Base-by-base conservation (phyloP, 805 yeast genomes). In the Wickerhamiella kurtzmanii region DNA sequence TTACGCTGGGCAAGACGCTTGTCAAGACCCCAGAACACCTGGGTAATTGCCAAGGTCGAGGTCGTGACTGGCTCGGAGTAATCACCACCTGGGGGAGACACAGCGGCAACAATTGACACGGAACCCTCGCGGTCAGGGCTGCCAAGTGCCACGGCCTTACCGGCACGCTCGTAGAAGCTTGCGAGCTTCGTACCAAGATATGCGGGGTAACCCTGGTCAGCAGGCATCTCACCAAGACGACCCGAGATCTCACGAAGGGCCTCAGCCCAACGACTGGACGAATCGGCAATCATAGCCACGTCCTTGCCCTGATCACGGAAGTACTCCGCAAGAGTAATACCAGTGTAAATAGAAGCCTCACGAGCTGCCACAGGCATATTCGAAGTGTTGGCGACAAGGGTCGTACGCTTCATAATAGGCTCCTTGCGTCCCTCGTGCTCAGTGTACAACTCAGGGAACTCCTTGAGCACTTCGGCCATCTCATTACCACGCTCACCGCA, bases 211-310 rank as follows among this genome's bases (percentile, higher is more conserved):
- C 99, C 99, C 75, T 94, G 98, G 71, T 92, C 99, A 52, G 99
- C 99, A 65, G 99, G 99, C 99, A 92, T 92, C 75, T 92, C 99
- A 71, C 98, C 99, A 67, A 92, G 75, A 77, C 99, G 94, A 77
- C 99, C 99, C 45, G 97, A 88, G 66, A 92, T 82, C 77, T 92
- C 99, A 81, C 99, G 88, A 65, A 92, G 76, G 52, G 99, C 99
- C 74, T 92, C 99, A 41, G 99, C 99, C 99, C 99, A 92, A 76
- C 99, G 88, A 28, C 96, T 88, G 32, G 97, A 89, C 4, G 98
- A 92, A 68, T 92, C 99, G 50, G 99, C 99, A 82, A 92, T 92
- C 97, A 92, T 92, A 32, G 97, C 79, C 53, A 92, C 98, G 64
- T 92, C 75, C 75, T 92, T 92, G 73, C 99, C 99, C 74, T 92